Base-by-base conservation (phyloP, 257 asterid genomes). In the Thymus mandschuricus region DNA sequence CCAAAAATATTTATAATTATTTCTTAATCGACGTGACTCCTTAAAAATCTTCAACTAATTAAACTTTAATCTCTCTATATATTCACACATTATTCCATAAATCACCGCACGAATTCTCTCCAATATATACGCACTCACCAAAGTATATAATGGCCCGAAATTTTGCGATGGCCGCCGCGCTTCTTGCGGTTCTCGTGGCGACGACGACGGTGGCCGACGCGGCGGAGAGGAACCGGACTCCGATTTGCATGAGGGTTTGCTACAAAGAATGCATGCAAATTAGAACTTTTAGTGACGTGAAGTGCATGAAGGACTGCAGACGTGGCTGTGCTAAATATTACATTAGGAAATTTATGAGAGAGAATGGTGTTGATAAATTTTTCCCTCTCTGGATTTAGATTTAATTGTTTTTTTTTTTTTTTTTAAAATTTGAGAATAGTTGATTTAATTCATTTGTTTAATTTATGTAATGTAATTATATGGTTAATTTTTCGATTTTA, bases 181-280 rank as follows among this genome's bases (percentile, higher is more conserved):
- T 68, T 11, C 0, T 52, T 65, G 62, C 27, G 56, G 66, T 58
- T 0, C 15, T 64, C 5, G 28, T 54, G 45, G 73, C 35, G 55
- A 46, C 56, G 55, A 46, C 56, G 59, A 3, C 31, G 59, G 31
- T 5, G 58, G 28, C 2, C 33, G 60, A 56, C 0, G 82, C 73
- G 31, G 59, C 67, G 6, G 79, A 69, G 66, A 64, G 68, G 60
- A 63, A 43, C 43, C 60, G 9, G 50, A 58, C 57, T 5, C 38
- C 62, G n/a, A 75, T 50, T 1, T 82, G 84, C 80, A 76, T 76
- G 86, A 66, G 59, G 40, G 81, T 73, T 33, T 82, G 86, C 51
- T 82, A 65, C 80, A 35, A 60, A 12, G 78, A 79, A 5, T 82
- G 84, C 72, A 38, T 35, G 67, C 73, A 70, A 11, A 69, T 82